phyloP scores from a whole-genome alignment of 805 yeast genomes.

The Cyberlindnera saturnus region DNA sequence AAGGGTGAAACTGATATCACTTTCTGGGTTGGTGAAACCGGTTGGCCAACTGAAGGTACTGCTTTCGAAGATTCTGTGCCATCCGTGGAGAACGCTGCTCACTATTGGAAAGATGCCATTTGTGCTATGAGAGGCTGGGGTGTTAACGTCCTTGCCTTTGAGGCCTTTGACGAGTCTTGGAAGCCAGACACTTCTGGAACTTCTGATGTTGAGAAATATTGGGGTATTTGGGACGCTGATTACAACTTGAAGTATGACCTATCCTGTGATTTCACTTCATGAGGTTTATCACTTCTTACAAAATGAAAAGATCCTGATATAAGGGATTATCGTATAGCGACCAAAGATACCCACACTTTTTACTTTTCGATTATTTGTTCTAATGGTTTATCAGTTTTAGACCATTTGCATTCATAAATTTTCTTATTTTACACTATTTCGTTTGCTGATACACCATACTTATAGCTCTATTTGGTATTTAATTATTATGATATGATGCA shows the following conservation, averaged over 20 bases:
- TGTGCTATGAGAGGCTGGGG: constrained; percentile 97
- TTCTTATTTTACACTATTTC: not conserved
- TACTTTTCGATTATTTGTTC: not conserved
- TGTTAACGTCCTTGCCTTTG: constrained; percentile 84
- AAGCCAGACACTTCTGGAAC: constrained; percentile 88
- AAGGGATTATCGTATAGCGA: too few species aligned
- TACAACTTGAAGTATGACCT: constrained; percentile 40
- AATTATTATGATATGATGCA: too few species aligned
- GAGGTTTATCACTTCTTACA: not conserved
- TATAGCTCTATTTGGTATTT: too few species aligned
- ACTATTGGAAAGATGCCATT: constrained; percentile 81
- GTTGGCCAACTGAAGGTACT: constrained; percentile 92
- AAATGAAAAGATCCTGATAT: not conserved
- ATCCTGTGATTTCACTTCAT: constrained; percentile 37
- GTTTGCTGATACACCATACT: too few species aligned
- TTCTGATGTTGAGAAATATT: constrained; percentile 81
- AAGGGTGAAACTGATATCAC: constrained; percentile 84
- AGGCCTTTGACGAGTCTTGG: constrained; percentile 96
- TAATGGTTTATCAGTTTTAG: not conserved
- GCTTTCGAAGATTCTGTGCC: constrained; percentile 63
- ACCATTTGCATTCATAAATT: constrained; percentile 1
- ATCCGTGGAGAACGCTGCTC: constrained; percentile 62
- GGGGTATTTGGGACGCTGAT: constrained; percentile 79
- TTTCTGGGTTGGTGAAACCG: constrained; percentile 97
- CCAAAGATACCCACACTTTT: not conserved